These are phyloP conservation scores for Teunomyces aglyptinius DNA, from an alignment of 805 yeast species.

Conservation along the genomic window DNA sequence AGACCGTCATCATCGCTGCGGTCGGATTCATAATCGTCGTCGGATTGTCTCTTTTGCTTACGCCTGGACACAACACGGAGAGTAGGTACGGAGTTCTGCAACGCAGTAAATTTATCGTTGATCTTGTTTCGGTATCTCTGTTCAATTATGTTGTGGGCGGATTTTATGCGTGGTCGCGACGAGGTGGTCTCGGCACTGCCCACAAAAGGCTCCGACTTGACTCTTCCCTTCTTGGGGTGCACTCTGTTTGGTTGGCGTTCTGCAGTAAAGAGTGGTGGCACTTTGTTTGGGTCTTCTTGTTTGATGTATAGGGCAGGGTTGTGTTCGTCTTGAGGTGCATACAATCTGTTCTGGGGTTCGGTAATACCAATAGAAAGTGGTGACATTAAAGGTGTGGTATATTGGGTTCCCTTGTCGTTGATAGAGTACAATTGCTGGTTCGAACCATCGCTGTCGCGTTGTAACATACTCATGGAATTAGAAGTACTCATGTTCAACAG, in stretches of 20 bases:
- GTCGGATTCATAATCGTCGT: constrained; percentile 13
- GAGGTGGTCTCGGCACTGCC: background rate
- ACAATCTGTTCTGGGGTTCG: constrained; percentile 10
- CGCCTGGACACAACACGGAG: constrained; percentile 30
- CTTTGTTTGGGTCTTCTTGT: constrained; percentile 9
- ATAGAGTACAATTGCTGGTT: background rate
- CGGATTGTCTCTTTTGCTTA: constrained; percentile 13
- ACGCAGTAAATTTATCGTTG: constrained; percentile 39
- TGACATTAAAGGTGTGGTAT: constrained; percentile 1
- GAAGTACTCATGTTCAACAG: constrained; percentile 3
- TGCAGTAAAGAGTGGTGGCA: background rate
- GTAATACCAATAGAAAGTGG: constrained; percentile 4
- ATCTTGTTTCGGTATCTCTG: constrained; percentile 44
- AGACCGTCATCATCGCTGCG: constrained; percentile 9
- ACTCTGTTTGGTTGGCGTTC: background rate
- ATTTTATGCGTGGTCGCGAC: constrained; percentile 22
- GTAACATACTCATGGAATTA: constrained; percentile 2
- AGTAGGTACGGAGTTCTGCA: constrained; percentile 40
- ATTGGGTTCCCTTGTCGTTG: background rate
- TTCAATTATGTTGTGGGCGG: constrained; percentile 43
- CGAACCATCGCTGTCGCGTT: background rate
- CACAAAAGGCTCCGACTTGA: constrained; percentile 4
- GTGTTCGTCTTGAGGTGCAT: constrained; percentile 20
- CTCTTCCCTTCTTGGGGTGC: constrained; percentile 11
- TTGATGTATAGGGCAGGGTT: constrained; percentile 18